Evolutionary conservation across 2,329 filamentous ascomycete species (phyloP), one percentile per base, ranked within the genome.

Genomic region (Thielaviopsis musarum): DNA sequence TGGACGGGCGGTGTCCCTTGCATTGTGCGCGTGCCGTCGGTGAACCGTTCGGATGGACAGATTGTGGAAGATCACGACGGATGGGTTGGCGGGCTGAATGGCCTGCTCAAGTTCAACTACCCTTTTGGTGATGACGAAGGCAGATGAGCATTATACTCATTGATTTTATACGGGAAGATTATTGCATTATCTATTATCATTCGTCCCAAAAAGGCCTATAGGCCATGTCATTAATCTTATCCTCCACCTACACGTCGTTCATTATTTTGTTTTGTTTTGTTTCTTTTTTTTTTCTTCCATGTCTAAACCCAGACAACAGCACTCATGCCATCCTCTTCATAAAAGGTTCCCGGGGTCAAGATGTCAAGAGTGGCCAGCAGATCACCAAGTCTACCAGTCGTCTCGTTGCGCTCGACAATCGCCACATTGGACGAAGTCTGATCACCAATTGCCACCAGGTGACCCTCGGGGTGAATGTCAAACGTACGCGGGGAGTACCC

Each of bases 61-160:
- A 49, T 51, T 4, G 72, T 74, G 1, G 80, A 84, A 63, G 80
- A 84, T 53, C 89, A 96, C 66, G 91, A 97, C 70, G 89, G 91
- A 19, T 98, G 93, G 93, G 91, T 98, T 2, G 91, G 91, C 0
- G 91, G 93, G 0, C 72, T 98, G 67, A 98, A 95, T 68, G 88
- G 89, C 10, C 69, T 97, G 67, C 73, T 98, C 65, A 98, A 98
- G 74, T 98, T 97, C 70, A 98, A 98, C 70, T 88, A 95, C 72
- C 91, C 91, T 0, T 97, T 97, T 75, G 93, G 93, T 28, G 59
- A 61, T 26, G 30, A 24, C 38, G 52, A 53, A 2, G 17, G 24
- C 5, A 5, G 12, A n/a, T 62, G 52, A 57, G 30, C 49, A 28
- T 3, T n/a, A 45, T n/a, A 3, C 1, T n/a, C 38, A n/a, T 2